phyloP scores from a whole-genome alignment of 257 asterid species.

The Echium plantagineum region DNA sequence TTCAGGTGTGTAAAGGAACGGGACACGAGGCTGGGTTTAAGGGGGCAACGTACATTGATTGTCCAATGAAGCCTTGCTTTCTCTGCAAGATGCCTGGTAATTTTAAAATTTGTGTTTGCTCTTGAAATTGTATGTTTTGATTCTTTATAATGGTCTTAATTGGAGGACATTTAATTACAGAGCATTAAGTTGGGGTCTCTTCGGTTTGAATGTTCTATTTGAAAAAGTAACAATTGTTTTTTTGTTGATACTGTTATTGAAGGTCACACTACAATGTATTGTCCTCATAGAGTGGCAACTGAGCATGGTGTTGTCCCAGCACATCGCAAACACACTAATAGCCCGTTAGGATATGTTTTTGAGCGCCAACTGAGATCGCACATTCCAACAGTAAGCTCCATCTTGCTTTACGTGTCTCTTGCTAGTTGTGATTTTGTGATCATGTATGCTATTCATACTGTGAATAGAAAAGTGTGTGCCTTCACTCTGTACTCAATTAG shows the following conservation, averaged over 20 bases:
- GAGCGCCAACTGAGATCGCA: constrained; percentile 62
- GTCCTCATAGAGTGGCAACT: constrained; percentile 86
- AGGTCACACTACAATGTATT: constrained; percentile 87
- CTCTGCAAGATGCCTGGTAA: constrained; percentile 96
- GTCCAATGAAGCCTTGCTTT: constrained; percentile 99
- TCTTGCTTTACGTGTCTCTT: constrained; percentile 1
- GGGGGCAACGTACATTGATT: constrained; percentile 94
- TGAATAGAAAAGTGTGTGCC: neutral
- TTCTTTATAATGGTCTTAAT: too few species aligned
- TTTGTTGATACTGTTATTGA: constrained; percentile 18
- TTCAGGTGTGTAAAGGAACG: constrained; percentile 82
- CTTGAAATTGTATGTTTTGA: neutral
- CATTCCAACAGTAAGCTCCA: constrained; percentile 35
- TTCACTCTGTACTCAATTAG: neutral
- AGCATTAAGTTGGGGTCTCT: neutral
- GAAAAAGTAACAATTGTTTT: neutral
- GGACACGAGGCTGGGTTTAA: constrained; percentile 96
- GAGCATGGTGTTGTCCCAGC: constrained; percentile 78
- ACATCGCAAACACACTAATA: constrained; percentile 39
- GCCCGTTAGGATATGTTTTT: constrained; percentile 61
- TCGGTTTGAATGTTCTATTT: too few species aligned
- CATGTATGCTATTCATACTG: too few species aligned
- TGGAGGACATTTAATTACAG: too few species aligned
- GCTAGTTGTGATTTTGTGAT: neutral
- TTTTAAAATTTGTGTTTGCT: neutral